phyloP scores from a whole-genome alignment of 1,284 basidiomycete genomes.

The Sphaerobolus stellatus region DNA sequence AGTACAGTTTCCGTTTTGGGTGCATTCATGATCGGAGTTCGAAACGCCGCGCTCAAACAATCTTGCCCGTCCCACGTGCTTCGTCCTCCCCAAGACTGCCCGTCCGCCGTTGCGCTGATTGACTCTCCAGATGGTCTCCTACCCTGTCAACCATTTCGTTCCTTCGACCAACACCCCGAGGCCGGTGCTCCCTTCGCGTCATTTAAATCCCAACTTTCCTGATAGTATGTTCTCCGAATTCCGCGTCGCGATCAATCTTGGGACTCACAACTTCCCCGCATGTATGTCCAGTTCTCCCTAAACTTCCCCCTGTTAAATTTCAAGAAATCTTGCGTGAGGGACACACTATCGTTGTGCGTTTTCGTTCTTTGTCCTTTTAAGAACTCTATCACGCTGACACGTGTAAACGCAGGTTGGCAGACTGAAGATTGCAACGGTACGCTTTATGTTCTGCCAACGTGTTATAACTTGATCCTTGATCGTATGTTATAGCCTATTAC shows the following conservation, averaged over 20 bases:
- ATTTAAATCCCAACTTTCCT: slow-evolving; percentile 9
- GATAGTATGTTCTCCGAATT: slow-evolving; percentile 1
- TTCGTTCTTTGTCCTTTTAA: neutral
- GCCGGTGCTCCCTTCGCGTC: slow-evolving; percentile 6
- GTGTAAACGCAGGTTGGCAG: slow-evolving; percentile 66
- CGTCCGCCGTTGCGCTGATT: no score
- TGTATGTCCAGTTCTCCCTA: slow-evolving; percentile 15
- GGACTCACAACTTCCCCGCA: neutral
- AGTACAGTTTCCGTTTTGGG: no score
- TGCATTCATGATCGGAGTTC: no score
- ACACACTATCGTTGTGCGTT: slow-evolving; percentile 76
- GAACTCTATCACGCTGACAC: neutral
- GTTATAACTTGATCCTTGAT: slow-evolving; percentile 20
- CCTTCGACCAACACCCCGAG: slow-evolving; percentile 12
- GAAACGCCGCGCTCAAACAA: no score
- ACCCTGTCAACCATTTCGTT: neutral
- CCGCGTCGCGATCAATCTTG: neutral
- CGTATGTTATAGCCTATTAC: slow-evolving; percentile 43
- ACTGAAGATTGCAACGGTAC: slow-evolving; percentile 89
- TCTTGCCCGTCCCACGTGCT: no score
- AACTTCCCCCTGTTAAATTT: slow-evolving; percentile 70
- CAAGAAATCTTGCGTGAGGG: slow-evolving; percentile 81
- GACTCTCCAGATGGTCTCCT: slow-evolving; percentile 5
- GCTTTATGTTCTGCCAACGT: slow-evolving; percentile 27
- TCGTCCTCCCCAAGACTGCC: no score